Base-by-base conservation (phyloP, 257 asterid genomes). In the Avicennia marina region DNA sequence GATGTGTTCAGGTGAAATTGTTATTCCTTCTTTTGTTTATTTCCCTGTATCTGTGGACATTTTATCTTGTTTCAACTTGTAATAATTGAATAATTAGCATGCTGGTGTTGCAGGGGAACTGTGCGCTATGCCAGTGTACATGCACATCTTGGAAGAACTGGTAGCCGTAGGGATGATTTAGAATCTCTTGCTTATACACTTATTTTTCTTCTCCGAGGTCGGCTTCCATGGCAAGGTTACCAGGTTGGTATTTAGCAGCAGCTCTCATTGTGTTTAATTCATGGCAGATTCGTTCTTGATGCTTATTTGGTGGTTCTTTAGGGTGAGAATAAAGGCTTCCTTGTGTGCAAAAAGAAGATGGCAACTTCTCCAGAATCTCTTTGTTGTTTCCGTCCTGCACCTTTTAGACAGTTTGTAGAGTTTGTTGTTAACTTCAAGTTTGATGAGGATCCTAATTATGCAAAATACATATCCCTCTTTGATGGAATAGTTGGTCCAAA, bases 181-280 rank as follows among this genome's bases (percentile, higher is more conserved):
- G 90, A 85, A 62, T 84, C 94, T 40, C 94, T 85, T 59, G 88
- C 90, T 40, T 85, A 82, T 59, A 79, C 95, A 8, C 84, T 82
- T 26, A 70, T 85, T 56, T 85, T 79, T 63, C 95, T 82, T 65
- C 78, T 85, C 27, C 68, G 84, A 17, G 90, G 95, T 4, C 72
- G 86, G 27, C 80, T 85, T 46, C 90, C 95, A 33, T 85, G 90
- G 95, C 85, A 85, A 69, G 88, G 87, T 11, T 85, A 56, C 47
- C 90, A 85, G 90, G 90, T 81, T 13, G 33, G 69, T 54, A 41
- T 2, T 49, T 25, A 45, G 19, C 20, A 11, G 53, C 10, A 59
- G 12, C 58, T 10, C 33, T 15, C 17, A 1, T 42, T 39, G 22
- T 61, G 2, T 53, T 55, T 22, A 9, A 45, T 45, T 1, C 3